phyloP scores from a whole-genome alignment of 805 yeast species.

The Kuraishia capsulata region DNA sequence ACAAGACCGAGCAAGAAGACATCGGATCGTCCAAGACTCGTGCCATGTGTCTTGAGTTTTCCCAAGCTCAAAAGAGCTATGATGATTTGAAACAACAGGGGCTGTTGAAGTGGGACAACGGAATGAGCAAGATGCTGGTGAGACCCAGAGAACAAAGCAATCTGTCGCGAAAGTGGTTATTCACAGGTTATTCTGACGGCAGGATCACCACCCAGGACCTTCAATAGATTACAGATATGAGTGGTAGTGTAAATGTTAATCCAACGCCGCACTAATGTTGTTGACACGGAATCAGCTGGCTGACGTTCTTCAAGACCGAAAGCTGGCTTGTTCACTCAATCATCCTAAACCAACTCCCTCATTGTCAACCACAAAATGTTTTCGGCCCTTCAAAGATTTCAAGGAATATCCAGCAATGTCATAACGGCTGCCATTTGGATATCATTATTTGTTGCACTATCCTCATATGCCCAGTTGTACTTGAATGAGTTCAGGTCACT shows the following conservation, averaged over 20 bases:
- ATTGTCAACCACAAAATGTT: constrained; percentile 2
- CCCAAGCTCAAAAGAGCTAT: constrained; percentile 12
- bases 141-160: constrained; percentile 17
- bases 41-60: constrained; percentile 12
- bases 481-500: constrained; percentile 1
- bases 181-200: constrained; percentile 24
- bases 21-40: constrained; percentile 3
- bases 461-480: constrained; percentile 42
- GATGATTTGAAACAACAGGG: constrained; percentile 5
- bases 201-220: constrained; percentile 15
- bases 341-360: neutral
- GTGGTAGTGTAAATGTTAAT: neutral
- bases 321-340: too few species aligned
- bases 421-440: constrained; percentile 41
- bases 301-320: too few species aligned
- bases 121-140: constrained; percentile 21
- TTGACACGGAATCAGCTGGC: too few species aligned
- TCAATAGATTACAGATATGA: too few species aligned
- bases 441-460: constrained; percentile 33
- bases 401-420: constrained; percentile 43
- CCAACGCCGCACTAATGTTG: neutral
- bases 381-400: constrained; percentile 17
- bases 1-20: neutral
- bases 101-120: constrained; percentile 15
- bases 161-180: constrained; percentile 15